Evolutionary conservation across 495 filamentous ascomycete species (phyloP).

Genomic region (Aspergillus leporis): DNA sequence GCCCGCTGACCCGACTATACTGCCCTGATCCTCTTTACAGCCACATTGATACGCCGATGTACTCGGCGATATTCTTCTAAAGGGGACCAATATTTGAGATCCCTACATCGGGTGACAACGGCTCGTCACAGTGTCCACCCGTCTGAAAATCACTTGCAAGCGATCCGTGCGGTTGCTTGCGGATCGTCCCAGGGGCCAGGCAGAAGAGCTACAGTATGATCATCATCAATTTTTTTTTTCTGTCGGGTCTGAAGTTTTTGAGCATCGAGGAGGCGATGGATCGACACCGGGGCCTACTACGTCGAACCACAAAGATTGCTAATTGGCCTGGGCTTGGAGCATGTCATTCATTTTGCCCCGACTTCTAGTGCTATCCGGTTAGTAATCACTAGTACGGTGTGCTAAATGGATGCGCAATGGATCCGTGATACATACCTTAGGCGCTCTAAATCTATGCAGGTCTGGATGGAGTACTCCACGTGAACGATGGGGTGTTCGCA

Average conservation of each 20-base stretch:
- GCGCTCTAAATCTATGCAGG: neutral
- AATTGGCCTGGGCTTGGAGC: neutral
- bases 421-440: neutral
- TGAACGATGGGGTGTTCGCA: constrained; percentile 10
- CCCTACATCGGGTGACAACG: constrained; percentile 26
- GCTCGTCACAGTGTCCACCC: constrained; percentile 31
- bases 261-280: neutral
- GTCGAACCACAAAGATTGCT: neutral
- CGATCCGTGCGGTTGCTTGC: constrained; percentile 21
- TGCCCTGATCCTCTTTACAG: neutral
- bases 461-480: constrained; percentile 2
- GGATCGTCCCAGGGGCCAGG: constrained; percentile 18
- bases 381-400: neutral
- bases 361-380: neutral
- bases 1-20: neutral
- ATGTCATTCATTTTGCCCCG: neutral
- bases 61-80: constrained; percentile 10
- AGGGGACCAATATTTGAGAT: constrained; percentile 37
- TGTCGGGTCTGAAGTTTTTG: neutral
- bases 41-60: neutral
- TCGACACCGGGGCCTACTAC: too few species aligned
- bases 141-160: constrained; percentile 23
- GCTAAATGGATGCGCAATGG: neutral
- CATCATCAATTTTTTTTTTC: neutral
- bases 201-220: neutral